Evolutionary conservation across 2,329 filamentous ascomycete genomes (phyloP).

Genomic region (Calycina marina): DNA sequence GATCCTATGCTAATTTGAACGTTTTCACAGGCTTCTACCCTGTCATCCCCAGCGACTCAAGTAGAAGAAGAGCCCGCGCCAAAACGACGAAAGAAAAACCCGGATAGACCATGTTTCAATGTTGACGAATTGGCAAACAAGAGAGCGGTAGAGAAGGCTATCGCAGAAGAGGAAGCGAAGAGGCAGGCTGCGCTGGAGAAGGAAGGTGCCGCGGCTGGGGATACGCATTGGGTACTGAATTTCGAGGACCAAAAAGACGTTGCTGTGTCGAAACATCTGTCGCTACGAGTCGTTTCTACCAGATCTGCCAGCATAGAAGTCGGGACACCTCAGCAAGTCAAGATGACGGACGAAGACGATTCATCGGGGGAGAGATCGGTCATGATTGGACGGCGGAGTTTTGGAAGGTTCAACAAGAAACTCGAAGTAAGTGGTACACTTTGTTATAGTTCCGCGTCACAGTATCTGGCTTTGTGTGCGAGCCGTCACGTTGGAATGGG

Average conservation of each 20-base stretch:
- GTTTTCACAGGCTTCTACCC: constrained; percentile 30
- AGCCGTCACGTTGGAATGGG: neutral
- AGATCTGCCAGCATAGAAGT: constrained; percentile 38
- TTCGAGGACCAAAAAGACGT: constrained; percentile 27
- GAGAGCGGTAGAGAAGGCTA: constrained; percentile 44
- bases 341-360: constrained; percentile 16
- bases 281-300: constrained; percentile 44
- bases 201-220: constrained; percentile 46
- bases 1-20: no score
- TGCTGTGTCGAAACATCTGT: constrained; percentile 21
- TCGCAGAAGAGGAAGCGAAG: constrained; percentile 53
- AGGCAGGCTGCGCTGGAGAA: constrained; percentile 45
- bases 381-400: constrained; percentile 31
- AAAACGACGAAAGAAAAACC: constrained; percentile 47
- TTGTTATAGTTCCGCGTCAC: neutral
- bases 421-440: constrained; percentile 20
- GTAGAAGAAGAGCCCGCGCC: constrained; percentile 35
- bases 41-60: constrained; percentile 25
- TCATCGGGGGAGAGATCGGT: constrained; percentile 17
- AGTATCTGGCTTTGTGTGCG: neutral
- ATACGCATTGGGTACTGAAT: constrained; percentile 64
- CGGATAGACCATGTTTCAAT: constrained; percentile 20
- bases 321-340: constrained; percentile 8
- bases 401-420: constrained; percentile 31
- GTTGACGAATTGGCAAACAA: constrained; percentile 37